Evolutionary conservation across 768 basidiomycete genomes (phyloP), one percentile per base, ranked within the genome.

Genomic region (Hygrophorus pudorinus): DNA sequence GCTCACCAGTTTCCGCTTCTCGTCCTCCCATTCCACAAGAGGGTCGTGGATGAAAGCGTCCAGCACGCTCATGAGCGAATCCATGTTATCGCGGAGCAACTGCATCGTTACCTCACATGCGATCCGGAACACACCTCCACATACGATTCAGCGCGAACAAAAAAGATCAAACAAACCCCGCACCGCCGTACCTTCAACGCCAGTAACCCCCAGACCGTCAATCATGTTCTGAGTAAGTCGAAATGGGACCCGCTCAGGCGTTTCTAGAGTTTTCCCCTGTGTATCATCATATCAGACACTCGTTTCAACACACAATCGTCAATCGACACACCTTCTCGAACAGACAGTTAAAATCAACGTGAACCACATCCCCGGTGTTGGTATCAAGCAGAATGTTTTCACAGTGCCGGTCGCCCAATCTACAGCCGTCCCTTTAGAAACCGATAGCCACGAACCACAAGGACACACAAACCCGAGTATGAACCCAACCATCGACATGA

Each of bases 401-500:
- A 53, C 84, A 80, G 58, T 99, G 96, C 32, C 96, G 75, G 61
- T 99, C 96, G 10, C 96, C 96, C n/a, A 99, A 71, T n/a, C 93
- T 94, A 41, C 28, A 37, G 7, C 28, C 44, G 20, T 41, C 10
- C 45, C 13, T 44, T 16, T 16, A 35, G 13, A 17, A 38, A 27
- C 17, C 16, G 12, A 6, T 24, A 24, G 38, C 21, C 16, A 5
- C 14, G 4, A 24, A 40, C 20, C 31, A 10, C 28, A 38, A 6
- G 38, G 13, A 31, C 10, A 35, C 17, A 43, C 80, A 44, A 51
- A 94, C 91, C 94, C 94, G 10, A 98, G 69, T 34, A 99, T 91
- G 55, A 87, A 94, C 9, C 96, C 96, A 16, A 98, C 87, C 87
- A 99, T 98, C 1, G 87, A 96, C 84, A 96, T 98, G 43, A 98